A percentile compares a stretch with the other conserved stretches of the same genome.
These are phyloP conservation scores for Nakazawaea pomicola DNA, from an alignment of 805 yeast species.

Conservation along the genomic window DNA sequence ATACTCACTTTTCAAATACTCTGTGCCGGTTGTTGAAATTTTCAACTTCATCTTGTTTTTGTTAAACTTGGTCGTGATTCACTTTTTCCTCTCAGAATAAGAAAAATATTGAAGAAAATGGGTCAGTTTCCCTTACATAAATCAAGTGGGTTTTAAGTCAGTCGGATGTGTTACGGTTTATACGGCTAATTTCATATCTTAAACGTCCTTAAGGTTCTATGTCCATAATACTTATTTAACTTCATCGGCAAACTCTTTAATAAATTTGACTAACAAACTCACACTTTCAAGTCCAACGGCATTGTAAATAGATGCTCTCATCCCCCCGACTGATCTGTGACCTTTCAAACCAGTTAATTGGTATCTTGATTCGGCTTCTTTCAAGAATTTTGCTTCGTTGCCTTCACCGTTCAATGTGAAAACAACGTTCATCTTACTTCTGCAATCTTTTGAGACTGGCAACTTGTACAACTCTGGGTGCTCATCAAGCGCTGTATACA, in stretches of 20 bases:
- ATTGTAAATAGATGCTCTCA: constrained; percentile 89
- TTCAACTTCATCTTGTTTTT: constrained; percentile 15
- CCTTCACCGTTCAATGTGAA: constrained; percentile 65
- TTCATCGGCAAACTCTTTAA: constrained; percentile 53
- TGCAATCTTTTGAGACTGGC: constrained; percentile 57
- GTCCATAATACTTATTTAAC: constrained; percentile 15
- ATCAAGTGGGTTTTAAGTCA: no score
- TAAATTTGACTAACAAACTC: constrained; percentile 48
- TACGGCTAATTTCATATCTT: no score
- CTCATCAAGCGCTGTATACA: constrained; percentile 64
- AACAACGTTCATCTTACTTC: constrained; percentile 92
- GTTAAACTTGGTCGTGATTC: background rate
- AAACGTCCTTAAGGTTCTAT: no score
- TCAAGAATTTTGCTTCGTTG: constrained; percentile 64
- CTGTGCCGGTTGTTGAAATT: constrained; percentile 11
- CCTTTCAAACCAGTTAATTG: constrained; percentile 83
- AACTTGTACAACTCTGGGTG: constrained; percentile 60
- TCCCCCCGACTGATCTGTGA: constrained; percentile 96
- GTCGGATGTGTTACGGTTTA: no score
- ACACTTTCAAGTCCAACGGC: constrained; percentile 69
- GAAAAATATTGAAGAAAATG: no score
- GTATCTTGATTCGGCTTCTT: constrained; percentile 50
- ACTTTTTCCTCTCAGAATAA: no score
- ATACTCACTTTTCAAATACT: constrained; percentile 13
- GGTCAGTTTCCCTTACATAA: no score